Percentiles rank a stretch among this genome's conserved stretches.
phyloP scores from a whole-genome alignment of 768 basidiomycete species.

The Leccinum fibrillosum region DNA sequence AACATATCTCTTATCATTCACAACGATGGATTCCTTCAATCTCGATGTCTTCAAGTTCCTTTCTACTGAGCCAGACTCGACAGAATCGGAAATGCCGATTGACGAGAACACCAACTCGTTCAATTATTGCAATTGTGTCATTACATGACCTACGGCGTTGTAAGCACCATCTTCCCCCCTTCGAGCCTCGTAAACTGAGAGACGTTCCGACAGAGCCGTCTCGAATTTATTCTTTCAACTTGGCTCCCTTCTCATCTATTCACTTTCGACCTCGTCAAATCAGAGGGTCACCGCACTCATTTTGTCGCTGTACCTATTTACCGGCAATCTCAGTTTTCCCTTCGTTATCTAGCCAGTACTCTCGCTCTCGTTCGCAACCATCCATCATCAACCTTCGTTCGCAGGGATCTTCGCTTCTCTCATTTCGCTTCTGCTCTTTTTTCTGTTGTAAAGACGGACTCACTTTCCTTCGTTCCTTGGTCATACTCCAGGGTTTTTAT shows the following conservation, averaged over 20 bases:
- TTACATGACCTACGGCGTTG: constrained; percentile 16
- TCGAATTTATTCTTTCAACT: not conserved
- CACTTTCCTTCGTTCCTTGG: not conserved
- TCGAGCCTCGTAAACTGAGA: not conserved
- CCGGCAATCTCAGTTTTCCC: not conserved
- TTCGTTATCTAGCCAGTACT: constrained; percentile 6
- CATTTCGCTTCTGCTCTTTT: not conserved
- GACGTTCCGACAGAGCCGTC: not conserved
- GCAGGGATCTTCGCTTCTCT: not conserved
- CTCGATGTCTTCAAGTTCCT: not conserved
- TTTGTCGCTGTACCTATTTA: not conserved
- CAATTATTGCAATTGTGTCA: constrained; percentile 9
- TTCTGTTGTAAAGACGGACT: constrained; percentile 18
- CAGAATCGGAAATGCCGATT: constrained; percentile 10
- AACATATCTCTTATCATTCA: constrained; percentile 1
- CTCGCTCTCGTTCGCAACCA: constrained; percentile 1
- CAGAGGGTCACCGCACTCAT: not conserved
- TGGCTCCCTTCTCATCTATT: not conserved
- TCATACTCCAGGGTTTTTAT: not conserved
- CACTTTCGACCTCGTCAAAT: not conserved
- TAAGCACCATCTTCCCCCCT: constrained; percentile 6
- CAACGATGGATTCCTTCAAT: constrained; percentile 19
- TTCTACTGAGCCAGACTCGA: not conserved
- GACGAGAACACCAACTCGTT: constrained; percentile 3
- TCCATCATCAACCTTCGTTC: constrained; percentile 19